Conservation (phyloP, 2,329 filamentous ascomycete genomes). For the Penicillium rolfsii region DNA sequence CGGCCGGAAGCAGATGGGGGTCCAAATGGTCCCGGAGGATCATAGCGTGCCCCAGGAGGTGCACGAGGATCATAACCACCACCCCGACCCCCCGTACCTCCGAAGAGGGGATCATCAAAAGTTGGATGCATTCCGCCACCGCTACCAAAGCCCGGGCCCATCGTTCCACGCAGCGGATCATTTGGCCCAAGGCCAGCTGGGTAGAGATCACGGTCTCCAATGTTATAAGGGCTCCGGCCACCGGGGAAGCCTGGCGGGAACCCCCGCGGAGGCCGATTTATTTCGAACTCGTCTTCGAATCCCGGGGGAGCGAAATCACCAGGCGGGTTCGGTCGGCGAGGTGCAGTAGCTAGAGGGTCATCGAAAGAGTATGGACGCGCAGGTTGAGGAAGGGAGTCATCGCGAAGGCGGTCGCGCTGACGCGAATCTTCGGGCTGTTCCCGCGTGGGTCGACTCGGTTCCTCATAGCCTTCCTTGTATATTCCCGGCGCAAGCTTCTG, state of each 20-base stretch:
- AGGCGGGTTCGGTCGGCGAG: conserved; percentile 66
- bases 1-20: conserved; percentile 53
- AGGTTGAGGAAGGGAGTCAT: conserved; percentile 60
- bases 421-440: conserved; percentile 47
- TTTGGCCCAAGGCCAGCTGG: conserved; percentile 82
- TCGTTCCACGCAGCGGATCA: conserved; percentile 73
- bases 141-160: conserved; percentile 64
- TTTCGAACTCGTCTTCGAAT: conserved; percentile 91
- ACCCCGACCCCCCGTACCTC: conserved; percentile 55
- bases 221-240: conserved; percentile 63
- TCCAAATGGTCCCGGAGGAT: conserved; percentile 73
- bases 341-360: conserved; percentile 64
- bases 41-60: conserved; percentile 88
- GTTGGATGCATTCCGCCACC: conserved; percentile 92
- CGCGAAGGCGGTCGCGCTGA: conserved; percentile 54
- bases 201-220: conserved; percentile 86
- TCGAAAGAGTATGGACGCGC: conserved; percentile 69
- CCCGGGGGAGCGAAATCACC: conserved; percentile 81
- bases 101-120: conserved; percentile 87
- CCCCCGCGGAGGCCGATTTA: conserved; percentile 68
- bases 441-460: conserved; percentile 45
- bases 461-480: conserved; percentile 77
- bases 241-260: conserved; percentile 48
- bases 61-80: conserved; percentile 68
- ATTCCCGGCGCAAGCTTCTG: conserved; percentile 80